Base-by-base conservation (phyloP, 768 basidiomycete genomes). In the Auricularia cornea region DNA sequence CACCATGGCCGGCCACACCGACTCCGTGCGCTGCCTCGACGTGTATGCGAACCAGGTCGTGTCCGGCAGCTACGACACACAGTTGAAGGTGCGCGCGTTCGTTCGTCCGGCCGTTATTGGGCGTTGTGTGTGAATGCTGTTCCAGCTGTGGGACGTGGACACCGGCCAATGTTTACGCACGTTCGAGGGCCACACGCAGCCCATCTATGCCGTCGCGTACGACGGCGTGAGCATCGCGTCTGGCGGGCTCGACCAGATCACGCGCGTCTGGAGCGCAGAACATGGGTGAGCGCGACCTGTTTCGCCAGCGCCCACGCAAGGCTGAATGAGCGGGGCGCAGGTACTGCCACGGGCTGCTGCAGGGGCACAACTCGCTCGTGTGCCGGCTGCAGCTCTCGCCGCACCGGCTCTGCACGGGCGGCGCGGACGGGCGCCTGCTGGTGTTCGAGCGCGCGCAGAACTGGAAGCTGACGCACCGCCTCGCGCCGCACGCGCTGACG, bases 1-100 rank as follows among this genome's bases (percentile, higher is more conserved):
- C 20, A 78, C 87, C 6, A 78, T 99, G 33, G 74, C 77, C 23
- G 96, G 96, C 0, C 96, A 99, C 72, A 75, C 78, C 30, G 78
- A 83, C 48, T 92, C 90, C 68, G 95, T 98, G 16, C 77, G 96
- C 56, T 93, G 92, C 71, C 76, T 98, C 32, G 96, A 98, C 72
- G 87, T 94, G 12, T 88, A 84, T 67, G 96, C 93, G 29, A 86
- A 86, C 66, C 80, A 77, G 67, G 88, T 89, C 14, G 94, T 94
- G 40, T 94, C 91, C 68, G 96, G 94, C 35, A 94, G 94, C 72
- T 98, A 99, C 73, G 96, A 99, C 73, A 80, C 82, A 54, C 94
- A 88, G 20, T 90, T 88, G 68, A 81, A 94, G 66, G 90, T 96
- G 62, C 57, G 84, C 66, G 62, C 57, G 84, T 66, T n/a, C n/a